These are phyloP conservation scores for Coemansia sp. DNA, from an alignment of 192 early-diverging fungal genomes.

Conservation along the genomic window DNA sequence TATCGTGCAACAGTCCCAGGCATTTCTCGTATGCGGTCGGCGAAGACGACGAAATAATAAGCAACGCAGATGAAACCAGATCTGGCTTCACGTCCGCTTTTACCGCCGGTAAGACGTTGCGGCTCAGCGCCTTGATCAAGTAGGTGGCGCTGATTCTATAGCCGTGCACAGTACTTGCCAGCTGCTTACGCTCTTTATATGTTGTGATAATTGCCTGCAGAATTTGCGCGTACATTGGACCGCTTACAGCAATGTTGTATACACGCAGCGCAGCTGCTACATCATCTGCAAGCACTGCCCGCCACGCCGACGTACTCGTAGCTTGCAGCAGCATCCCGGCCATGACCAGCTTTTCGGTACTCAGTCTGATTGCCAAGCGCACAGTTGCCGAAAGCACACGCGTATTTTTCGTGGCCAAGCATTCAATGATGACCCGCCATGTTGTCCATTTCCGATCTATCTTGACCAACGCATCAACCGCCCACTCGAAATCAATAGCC, in stretches of 20 bases:
- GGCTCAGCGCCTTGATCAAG: slow-evolving; percentile 11
- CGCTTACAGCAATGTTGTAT: background rate
- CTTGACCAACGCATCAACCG: slow-evolving; percentile 4
- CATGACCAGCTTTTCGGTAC: background rate
- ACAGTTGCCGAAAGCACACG: slow-evolving; percentile 13
- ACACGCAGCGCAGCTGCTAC: slow-evolving; percentile 13
- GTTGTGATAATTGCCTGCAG: slow-evolving; percentile 10
- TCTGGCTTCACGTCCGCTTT: background rate
- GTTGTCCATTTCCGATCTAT: background rate
- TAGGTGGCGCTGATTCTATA: background rate
- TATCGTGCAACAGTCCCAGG: slow-evolving; percentile 17
- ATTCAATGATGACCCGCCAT: slow-evolving; percentile 20
- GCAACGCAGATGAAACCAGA: slow-evolving; percentile 13
- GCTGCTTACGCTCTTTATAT: background rate
- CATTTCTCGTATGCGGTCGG: background rate
- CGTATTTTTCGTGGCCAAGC: slow-evolving; percentile 8
- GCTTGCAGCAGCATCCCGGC: slow-evolving; percentile 15
- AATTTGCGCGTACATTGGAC: background rate
- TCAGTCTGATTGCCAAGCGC: slow-evolving; percentile 1
- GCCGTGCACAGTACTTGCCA: background rate
- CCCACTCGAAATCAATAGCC: slow-evolving; percentile 41
- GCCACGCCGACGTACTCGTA: background rate
- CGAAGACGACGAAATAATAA: slow-evolving; percentile 17
- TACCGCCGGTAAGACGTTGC: slow-evolving; percentile 9
- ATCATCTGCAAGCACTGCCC: slow-evolving; percentile 12